Conservation (phyloP, 495 filamentous ascomycete species). For the Xylaria palmicola region DNA sequence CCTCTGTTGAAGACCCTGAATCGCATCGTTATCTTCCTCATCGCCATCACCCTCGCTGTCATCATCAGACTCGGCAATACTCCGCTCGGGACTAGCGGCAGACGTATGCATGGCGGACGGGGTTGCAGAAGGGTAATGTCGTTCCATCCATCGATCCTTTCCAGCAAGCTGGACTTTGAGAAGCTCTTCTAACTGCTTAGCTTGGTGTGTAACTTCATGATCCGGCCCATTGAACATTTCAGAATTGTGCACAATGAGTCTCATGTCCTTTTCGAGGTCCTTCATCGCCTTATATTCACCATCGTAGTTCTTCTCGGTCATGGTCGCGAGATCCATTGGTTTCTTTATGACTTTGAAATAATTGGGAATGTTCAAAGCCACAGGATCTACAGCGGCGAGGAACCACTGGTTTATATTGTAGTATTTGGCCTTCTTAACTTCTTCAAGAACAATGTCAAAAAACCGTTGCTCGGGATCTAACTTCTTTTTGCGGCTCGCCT, state of each 20-base stretch:
- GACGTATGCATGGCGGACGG: conserved; percentile 40
- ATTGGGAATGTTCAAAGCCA: conserved; percentile 87
- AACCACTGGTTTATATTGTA: conserved; percentile 65
- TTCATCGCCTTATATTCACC: conserved; percentile 81
- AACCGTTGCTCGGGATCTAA: conserved; percentile 84
- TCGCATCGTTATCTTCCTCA: conserved; percentile 24
- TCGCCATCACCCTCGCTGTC: conserved; percentile 38
- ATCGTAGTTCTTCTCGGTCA: conserved; percentile 68
- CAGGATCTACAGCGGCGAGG: conserved; percentile 81
- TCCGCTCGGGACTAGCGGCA: conserved; percentile 45
- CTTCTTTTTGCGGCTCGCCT: conserved; percentile 91
- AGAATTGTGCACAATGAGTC: conserved; percentile 84
- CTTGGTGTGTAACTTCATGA: conserved; percentile 70
- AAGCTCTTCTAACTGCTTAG: conserved; percentile 65
- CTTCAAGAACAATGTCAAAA: conserved; percentile 76
- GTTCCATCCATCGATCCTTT: conserved; percentile 74
- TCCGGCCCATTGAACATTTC: conserved; percentile 82
- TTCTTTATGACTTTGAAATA: conserved; percentile 94
- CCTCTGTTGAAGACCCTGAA: conserved; percentile 34
- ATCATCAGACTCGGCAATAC: conserved; percentile 60
- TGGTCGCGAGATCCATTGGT: conserved; percentile 89
- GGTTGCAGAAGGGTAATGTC: conserved; percentile 62
- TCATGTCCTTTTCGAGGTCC: conserved; percentile 82
- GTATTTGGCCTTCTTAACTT: conserved; percentile 75
- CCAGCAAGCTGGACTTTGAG: conserved; percentile 72